Evolutionary conservation across 345 rosid genomes (phyloP).

Genomic region (Melaleuca alternifolia): DNA sequence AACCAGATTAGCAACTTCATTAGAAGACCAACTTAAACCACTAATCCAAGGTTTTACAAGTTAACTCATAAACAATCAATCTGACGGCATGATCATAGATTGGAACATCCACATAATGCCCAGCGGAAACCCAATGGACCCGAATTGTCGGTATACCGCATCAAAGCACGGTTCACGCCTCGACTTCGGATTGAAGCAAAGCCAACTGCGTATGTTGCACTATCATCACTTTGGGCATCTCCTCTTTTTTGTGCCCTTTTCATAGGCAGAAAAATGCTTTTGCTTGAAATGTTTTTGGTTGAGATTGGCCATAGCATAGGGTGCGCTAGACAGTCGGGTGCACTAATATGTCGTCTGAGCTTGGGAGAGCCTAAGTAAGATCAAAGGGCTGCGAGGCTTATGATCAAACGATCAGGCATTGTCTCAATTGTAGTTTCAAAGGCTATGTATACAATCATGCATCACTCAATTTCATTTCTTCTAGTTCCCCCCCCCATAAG

Average conservation of each 20-base stretch:
- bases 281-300: neutral
- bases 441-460: neutral
- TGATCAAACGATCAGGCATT: neutral
- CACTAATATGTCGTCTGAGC: neutral
- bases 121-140: neutral
- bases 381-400: neutral
- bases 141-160: neutral
- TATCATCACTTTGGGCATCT: neutral
- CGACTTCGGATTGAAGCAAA: conserved; percentile 1
- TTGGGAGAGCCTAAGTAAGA: neutral
- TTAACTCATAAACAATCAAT: neutral
- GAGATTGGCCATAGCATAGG: neutral
- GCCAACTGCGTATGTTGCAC: neutral
- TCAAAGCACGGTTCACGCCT: conserved; percentile 16
- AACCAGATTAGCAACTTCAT: neutral
- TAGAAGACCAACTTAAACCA: neutral
- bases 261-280: neutral
- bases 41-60: neutral
- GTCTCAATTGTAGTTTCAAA: neutral
- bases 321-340: neutral
- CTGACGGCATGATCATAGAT: neutral
- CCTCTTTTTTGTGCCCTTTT: neutral
- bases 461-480: neutral
- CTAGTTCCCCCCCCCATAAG: neutral
- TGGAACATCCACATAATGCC: neutral